These are phyloP conservation scores for Fusarium continuum DNA, from an alignment of 2,329 filamentous ascomycete genomes.

Conservation along the genomic window DNA sequence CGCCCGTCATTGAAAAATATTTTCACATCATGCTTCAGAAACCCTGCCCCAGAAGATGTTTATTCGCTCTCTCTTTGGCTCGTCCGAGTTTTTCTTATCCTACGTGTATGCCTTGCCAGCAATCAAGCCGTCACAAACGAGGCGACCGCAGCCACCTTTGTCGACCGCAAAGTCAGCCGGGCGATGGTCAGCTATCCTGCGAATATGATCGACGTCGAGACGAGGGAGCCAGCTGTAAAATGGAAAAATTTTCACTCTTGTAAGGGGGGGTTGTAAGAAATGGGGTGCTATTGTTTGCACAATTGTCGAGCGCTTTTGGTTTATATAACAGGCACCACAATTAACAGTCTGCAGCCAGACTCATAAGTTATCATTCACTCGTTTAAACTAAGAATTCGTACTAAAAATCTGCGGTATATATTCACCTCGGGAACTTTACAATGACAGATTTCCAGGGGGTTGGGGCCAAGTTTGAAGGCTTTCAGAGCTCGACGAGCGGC, in stretches of 20 bases:
- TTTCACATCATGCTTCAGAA: constrained; percentile 24
- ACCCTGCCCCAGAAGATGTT: neutral
- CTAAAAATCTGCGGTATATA: neutral
- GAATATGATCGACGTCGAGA: constrained; percentile 14
- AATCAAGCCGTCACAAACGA: constrained; percentile 18
- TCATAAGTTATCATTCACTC: neutral
- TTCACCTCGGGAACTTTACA: neutral
- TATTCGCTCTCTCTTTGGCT: constrained; percentile 8
- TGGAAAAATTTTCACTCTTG: constrained; percentile 27
- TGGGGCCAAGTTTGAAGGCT: constrained; percentile 39
- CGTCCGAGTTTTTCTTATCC: neutral
- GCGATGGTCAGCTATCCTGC: neutral
- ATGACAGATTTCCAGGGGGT: constrained; percentile 39
- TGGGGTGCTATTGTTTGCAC: neutral
- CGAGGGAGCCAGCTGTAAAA: constrained; percentile 33
- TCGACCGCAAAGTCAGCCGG: constrained; percentile 2
- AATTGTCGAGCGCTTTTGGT: neutral
- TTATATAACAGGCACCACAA: constrained; percentile 10
- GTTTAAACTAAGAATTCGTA: too few relatives aligned
- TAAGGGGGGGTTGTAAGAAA: neutral
- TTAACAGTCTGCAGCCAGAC: neutral
- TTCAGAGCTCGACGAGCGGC: constrained; percentile 39
- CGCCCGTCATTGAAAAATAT: constrained; percentile 31
- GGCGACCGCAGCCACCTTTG: constrained; percentile 25
- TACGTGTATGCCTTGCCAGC: constrained; percentile 27